Evolutionary conservation across 2,329 filamentous ascomycete genomes (phyloP).

Genomic region (Fusarium sp.): DNA sequence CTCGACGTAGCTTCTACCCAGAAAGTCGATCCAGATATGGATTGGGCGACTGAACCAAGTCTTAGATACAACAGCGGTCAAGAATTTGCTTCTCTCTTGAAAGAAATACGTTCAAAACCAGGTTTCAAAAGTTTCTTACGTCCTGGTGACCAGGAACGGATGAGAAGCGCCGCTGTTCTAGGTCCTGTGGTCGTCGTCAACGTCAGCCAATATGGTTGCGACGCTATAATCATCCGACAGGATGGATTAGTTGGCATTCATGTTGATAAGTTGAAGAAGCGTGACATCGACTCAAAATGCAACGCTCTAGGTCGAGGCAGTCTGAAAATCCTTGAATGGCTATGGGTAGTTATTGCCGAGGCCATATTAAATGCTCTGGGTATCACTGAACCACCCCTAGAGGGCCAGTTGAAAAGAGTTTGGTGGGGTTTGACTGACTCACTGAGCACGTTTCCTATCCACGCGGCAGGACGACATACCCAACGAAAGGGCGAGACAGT

Average conservation of each 20-base stretch:
- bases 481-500: background rate
- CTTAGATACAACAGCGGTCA: background rate
- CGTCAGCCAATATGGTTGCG: background rate
- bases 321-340: background rate
- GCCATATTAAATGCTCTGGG: too few species aligned
- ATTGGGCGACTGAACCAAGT: background rate
- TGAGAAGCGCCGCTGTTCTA: background rate
- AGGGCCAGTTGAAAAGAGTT: background rate
- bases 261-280: background rate
- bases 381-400: too few species aligned
- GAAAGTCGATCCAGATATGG: background rate
- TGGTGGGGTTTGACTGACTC: constrained; percentile 1
- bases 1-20: background rate
- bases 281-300: background rate
- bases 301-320: background rate
- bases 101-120: background rate
- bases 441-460: background rate
- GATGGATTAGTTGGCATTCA: background rate
- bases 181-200: background rate
- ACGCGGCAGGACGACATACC: background rate
- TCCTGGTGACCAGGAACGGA: background rate
- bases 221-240: background rate
- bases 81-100: background rate
- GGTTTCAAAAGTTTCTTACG: background rate
- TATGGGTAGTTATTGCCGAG: background rate